Percentiles rank a stretch among this genome's conserved stretches.
Evolutionary conservation across 768 basidiomycete species (phyloP).

Genomic region (Lactifluus hygrophoroides): DNA sequence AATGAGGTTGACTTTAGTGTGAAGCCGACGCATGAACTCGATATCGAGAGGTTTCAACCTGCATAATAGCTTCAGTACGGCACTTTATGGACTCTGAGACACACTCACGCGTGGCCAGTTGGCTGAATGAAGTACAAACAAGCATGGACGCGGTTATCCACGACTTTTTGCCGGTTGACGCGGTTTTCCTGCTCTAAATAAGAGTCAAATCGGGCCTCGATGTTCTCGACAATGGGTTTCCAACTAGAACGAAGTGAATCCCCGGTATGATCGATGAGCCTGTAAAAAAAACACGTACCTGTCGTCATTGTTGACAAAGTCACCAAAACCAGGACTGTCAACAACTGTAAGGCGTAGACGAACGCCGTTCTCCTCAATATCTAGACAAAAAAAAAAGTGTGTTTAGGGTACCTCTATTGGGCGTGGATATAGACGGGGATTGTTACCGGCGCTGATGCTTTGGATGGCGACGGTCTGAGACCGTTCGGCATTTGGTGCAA

Average conservation of each 20-base stretch:
- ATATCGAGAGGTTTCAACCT: slow-evolving; percentile 98
- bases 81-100: neutral
- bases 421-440: neutral
- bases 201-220: slow-evolving; percentile 94
- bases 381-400: slow-evolving; percentile 35
- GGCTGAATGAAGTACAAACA: slow-evolving; percentile 99
- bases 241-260: slow-evolving; percentile 49
- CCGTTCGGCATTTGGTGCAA: slow-evolving; percentile 76
- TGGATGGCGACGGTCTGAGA: slow-evolving; percentile 95
- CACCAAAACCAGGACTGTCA: slow-evolving; percentile 98
- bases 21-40: slow-evolving; percentile 96
- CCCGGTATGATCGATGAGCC: neutral
- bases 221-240: slow-evolving; percentile 98
- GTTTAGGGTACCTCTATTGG: neutral
- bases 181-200: slow-evolving; percentile 99
- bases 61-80: neutral
- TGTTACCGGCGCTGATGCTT: slow-evolving; percentile 91
- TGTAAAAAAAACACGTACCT: slow-evolving; percentile 47
- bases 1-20: slow-evolving; percentile 96
- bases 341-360: slow-evolving; percentile 96
- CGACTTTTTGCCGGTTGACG: slow-evolving; percentile 87
- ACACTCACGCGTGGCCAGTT: slow-evolving; percentile 89
- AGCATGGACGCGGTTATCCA: slow-evolving; percentile 96
- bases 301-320: slow-evolving; percentile 99
- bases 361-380: slow-evolving; percentile 98